These are phyloP conservation scores for Hypholoma sublateritium DNA, from an alignment of 768 basidiomycete genomes.

Conservation along the genomic window DNA sequence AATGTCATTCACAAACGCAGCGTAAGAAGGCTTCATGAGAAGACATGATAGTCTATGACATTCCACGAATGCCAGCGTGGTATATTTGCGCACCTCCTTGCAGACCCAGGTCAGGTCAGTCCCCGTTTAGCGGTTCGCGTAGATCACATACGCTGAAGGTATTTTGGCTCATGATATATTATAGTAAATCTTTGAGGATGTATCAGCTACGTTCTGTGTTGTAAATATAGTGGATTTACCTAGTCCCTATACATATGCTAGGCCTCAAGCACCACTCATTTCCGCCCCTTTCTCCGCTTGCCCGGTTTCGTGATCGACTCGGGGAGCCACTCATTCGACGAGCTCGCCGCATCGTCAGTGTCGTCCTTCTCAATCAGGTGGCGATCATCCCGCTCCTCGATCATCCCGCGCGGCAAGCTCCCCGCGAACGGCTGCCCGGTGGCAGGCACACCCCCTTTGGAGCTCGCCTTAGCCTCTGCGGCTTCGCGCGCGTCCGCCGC, in stretches of 20 bases:
- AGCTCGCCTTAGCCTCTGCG: conserved; percentile 9
- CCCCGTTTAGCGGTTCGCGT: too few relatives aligned
- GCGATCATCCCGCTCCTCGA: conserved; percentile 24
- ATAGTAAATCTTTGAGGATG: too few relatives aligned
- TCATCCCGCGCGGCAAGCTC: conserved; percentile 18
- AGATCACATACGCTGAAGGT: too few relatives aligned
- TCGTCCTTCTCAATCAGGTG: conserved; percentile 13
- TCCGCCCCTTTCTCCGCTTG: conserved; percentile 37
- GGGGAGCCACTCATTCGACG: conserved; percentile 52
- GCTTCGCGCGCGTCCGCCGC: conserved; percentile 37
- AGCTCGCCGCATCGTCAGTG: conserved; percentile 22
- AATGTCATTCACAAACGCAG: too few relatives aligned
- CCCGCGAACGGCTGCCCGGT: conserved; percentile 10
- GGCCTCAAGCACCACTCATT: background rate
- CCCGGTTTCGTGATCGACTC: conserved; percentile 44
- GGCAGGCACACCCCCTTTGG: conserved; percentile 1
- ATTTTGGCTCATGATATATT: too few relatives aligned
- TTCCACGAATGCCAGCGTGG: too few relatives aligned
- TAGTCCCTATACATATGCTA: background rate
- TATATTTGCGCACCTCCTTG: too few relatives aligned
- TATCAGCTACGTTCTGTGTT: background rate
- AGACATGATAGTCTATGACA: too few relatives aligned
- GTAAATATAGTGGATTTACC: background rate
- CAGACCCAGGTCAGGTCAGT: too few relatives aligned
- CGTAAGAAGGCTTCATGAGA: too few relatives aligned